Conservation (phyloP, 1,284 basidiomycete genomes). For the Ustilago tritici region DNA sequence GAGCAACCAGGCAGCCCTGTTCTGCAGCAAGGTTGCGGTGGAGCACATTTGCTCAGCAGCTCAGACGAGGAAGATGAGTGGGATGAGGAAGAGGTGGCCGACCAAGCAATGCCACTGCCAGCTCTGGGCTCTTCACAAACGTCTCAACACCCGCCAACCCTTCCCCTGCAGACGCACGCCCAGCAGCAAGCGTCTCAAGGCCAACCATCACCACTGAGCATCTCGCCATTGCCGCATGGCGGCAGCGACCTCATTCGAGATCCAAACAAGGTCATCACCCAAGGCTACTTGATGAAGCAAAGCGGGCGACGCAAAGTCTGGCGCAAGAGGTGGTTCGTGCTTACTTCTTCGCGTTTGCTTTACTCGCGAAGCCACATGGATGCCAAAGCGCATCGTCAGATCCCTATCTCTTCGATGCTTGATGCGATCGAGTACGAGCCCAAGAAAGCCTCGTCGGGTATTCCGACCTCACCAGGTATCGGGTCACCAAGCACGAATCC, state of each 20-base stretch:
- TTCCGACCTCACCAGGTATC: conserved; percentile 52
- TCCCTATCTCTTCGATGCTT: conserved; percentile 85
- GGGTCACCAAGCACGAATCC: conserved; percentile 42
- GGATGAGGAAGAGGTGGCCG: conserved; percentile 63
- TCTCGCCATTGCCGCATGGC: conserved; percentile 18
- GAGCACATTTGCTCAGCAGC: conserved; percentile 48
- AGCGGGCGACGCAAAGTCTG: conserved; percentile 91
- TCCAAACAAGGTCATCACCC: conserved; percentile 64
- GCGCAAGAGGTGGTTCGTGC: conserved; percentile 79
- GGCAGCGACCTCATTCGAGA: conserved; percentile 52
- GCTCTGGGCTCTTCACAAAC: conserved; percentile 28
- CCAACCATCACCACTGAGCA: conserved; percentile 18
- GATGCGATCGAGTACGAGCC: conserved; percentile 87
- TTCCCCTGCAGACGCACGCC: conserved; percentile 5
- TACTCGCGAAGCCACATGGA: conserved; percentile 73
- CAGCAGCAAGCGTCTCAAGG: conserved; percentile 24
- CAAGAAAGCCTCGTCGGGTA: conserved; percentile 53
- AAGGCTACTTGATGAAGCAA: conserved; percentile 97
- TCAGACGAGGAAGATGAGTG: conserved; percentile 63
- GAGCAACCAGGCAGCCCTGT: conserved; percentile 38
- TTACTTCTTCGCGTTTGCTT: conserved; percentile 68
- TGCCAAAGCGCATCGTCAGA: conserved; percentile 84
- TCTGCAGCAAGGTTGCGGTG: conserved; percentile 18
- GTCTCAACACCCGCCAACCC: conserved; percentile 11
- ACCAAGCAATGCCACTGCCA: conserved; percentile 63